phyloP scores from a whole-genome alignment of 768 basidiomycete species.

The Mrakia hoshinonis region DNA sequence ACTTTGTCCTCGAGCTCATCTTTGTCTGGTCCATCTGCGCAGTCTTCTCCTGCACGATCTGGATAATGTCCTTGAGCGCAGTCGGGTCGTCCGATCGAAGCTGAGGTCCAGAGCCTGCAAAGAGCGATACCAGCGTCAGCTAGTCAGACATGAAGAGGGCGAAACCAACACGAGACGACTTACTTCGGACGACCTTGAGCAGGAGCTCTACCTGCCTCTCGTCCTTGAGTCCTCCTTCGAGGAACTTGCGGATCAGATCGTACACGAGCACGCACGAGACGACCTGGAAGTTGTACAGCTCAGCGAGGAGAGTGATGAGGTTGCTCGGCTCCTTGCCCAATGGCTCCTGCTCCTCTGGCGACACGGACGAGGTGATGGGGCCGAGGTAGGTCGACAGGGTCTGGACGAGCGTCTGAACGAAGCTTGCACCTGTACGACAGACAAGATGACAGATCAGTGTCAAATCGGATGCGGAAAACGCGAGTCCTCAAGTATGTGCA shows the following conservation, averaged over 20 bases:
- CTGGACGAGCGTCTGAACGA: conserved; percentile 63
- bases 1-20: conserved; percentile 69
- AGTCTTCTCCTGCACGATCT: conserved; percentile 66
- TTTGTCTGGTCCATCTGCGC: conserved; percentile 44
- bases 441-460: background rate
- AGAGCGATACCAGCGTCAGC: background rate
- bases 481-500: conserved; percentile 5
- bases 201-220: conserved; percentile 68
- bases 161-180: background rate
- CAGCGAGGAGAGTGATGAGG: conserved; percentile 73
- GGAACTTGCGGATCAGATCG: conserved; percentile 71
- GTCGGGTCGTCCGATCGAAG: conserved; percentile 84
- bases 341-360: conserved; percentile 31
- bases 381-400: conserved; percentile 46
- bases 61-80: conserved; percentile 82
- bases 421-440: conserved; percentile 58
- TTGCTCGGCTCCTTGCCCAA: conserved; percentile 83
- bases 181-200: conserved; percentile 61
- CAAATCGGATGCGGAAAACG: too few relatives aligned
- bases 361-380: conserved; percentile 43
- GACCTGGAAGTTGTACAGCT: conserved; percentile 93
- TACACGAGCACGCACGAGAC: conserved; percentile 81
- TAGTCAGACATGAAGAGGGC: background rate
- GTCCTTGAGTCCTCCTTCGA: conserved; percentile 43
- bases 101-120: conserved; percentile 80